A percentile compares a stretch with the other conserved stretches of the same genome.
These are phyloP conservation scores for Malassezia yamatoensis DNA, from an alignment of 1,284 basidiomycete species.

Conservation along the genomic window DNA sequence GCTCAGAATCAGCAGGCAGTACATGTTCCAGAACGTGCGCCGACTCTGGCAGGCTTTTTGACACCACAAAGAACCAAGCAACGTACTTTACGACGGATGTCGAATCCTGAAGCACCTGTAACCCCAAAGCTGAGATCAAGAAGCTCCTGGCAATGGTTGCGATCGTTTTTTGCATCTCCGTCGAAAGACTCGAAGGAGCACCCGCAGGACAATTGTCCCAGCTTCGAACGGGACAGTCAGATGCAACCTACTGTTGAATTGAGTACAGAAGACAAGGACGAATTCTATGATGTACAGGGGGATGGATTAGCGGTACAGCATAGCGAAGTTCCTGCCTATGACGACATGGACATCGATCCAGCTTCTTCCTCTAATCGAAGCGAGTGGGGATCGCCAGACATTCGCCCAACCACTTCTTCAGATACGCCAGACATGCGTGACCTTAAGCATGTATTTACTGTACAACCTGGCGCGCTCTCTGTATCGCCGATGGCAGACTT, in stretches of 20 bases:
- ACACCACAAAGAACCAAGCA: slow-evolving; percentile 5
- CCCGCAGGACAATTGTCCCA: no score
- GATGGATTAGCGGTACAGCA: no score
- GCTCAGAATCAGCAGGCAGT: no score
- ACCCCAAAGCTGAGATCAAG: not conserved
- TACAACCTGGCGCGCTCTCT: not conserved
- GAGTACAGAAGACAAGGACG: no score
- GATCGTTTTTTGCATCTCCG: not conserved
- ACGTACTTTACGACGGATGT: slow-evolving; percentile 3
- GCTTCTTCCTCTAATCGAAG: no score
- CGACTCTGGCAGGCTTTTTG: not conserved
- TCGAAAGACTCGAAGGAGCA: not conserved
- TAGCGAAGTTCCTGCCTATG: not conserved
- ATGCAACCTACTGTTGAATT: no score
- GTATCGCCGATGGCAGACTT: slow-evolving; percentile 10
- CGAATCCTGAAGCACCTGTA: not conserved
- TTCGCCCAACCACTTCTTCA: no score
- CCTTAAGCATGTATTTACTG: slow-evolving; percentile 16
- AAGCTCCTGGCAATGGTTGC: slow-evolving; percentile 15
- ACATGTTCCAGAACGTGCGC: not conserved
- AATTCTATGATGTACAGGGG: no score
- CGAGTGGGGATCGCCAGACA: no score
- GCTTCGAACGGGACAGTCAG: no score
- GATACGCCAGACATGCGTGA: slow-evolving; percentile 12
- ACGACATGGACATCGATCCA: not conserved